Evolutionary conservation across 805 yeast genomes (phyloP).

Genomic region (Kodamaea fukazawae): DNA sequence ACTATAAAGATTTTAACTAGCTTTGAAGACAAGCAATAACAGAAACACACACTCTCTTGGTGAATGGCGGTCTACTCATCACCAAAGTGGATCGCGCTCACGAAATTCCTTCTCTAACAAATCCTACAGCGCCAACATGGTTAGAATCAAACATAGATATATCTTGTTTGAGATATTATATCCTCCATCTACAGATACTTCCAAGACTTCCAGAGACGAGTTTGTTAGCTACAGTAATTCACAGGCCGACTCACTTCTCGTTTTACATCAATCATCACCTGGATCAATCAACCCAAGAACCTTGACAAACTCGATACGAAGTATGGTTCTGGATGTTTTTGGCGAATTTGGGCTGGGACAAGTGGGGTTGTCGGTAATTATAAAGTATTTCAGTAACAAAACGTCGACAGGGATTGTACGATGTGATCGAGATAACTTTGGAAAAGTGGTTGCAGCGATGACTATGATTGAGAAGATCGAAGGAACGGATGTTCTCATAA

Average conservation of each 20-base stretch:
- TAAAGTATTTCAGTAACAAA: slow-evolving; percentile 77
- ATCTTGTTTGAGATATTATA: slow-evolving; percentile 74
- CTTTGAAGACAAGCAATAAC: too few relatives aligned
- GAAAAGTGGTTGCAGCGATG: slow-evolving; percentile 65
- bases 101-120: not conserved
- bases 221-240: slow-evolving; percentile 24
- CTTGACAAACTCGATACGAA: slow-evolving; percentile 53
- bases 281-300: slow-evolving; percentile 45
- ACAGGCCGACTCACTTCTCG: slow-evolving; percentile 38
- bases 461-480: slow-evolving; percentile 52
- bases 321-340: slow-evolving; percentile 57
- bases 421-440: slow-evolving; percentile 63
- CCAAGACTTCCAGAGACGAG: slow-evolving; percentile 13
- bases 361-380: slow-evolving; percentile 54
- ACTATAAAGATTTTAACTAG: too few relatives aligned
- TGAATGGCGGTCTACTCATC: too few relatives aligned
- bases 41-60: too few relatives aligned
- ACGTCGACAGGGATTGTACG: slow-evolving; percentile 85
- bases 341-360: slow-evolving; percentile 79
- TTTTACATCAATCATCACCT: slow-evolving; percentile 53
- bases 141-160: slow-evolving; percentile 82
- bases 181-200: slow-evolving; percentile 42
- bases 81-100: too few relatives aligned
- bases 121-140: slow-evolving; percentile 62
- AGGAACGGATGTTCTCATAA: slow-evolving; percentile 49